A percentile compares a stretch with the other conserved stretches of the same genome.
These are phyloP conservation scores for Gynochthodes officinalis DNA, from an alignment of 257 asterid genomes.

Conservation along the genomic window DNA sequence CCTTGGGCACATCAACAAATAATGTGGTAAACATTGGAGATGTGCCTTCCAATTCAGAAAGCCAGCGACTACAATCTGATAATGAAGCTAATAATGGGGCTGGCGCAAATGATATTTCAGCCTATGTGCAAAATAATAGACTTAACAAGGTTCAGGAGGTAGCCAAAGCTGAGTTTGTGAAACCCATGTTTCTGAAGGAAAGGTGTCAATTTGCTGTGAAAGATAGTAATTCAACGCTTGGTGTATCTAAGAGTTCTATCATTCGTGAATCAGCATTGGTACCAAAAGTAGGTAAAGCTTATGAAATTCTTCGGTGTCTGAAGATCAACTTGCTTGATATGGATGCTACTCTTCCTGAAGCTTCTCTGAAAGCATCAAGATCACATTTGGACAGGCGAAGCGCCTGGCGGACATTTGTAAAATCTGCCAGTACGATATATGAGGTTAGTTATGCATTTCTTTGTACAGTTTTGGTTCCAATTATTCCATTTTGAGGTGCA, in stretches of 20 bases:
- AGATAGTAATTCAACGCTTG: constrained; percentile 36
- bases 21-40: constrained; percentile 29
- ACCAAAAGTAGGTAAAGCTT: constrained; percentile 62
- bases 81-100: constrained; percentile 26
- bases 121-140: constrained; percentile 28
- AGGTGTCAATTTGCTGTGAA: constrained; percentile 35
- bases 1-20: constrained; percentile 30
- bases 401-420: constrained; percentile 80
- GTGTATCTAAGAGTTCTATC: constrained; percentile 40
- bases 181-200: constrained; percentile 28
- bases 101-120: constrained; percentile 22
- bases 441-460: constrained; percentile 52
- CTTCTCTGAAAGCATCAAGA: constrained; percentile 66
- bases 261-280: constrained; percentile 56
- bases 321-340: constrained; percentile 81
- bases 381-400: constrained; percentile 53
- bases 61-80: constrained; percentile 25
- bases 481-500: not conserved
- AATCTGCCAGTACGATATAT: constrained; percentile 67
- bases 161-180: constrained; percentile 35
- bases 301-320: constrained; percentile 55
- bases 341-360: constrained; percentile 84
- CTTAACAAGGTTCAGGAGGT: constrained; percentile 29
- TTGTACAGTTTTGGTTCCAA: not conserved
- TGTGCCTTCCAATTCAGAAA: constrained; percentile 27